Conservation (phyloP, 75 land plant species). For the Larix kaempferi region DNA sequence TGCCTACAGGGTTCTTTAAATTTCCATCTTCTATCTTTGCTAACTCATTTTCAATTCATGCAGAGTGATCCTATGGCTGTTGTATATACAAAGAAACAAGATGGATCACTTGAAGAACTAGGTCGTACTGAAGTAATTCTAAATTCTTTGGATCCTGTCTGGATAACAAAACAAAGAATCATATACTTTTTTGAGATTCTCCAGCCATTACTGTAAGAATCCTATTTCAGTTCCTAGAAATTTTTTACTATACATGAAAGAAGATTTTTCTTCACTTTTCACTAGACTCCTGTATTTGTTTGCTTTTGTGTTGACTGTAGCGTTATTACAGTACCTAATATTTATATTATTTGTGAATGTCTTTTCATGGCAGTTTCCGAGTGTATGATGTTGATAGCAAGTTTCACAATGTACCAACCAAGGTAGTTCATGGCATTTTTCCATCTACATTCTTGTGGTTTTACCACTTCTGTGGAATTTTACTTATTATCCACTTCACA, state of each 20-base stretch:
- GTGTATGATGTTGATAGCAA: constrained; percentile 80
- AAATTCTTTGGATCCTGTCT: constrained; percentile 67
- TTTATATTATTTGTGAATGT: not conserved
- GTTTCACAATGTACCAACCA: constrained; percentile 51
- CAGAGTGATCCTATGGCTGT: constrained; percentile 98
- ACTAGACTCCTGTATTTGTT: not conserved
- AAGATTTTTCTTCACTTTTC: no score
- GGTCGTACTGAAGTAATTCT: constrained; percentile 95
- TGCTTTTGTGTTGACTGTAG: not conserved
- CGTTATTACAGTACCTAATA: not conserved
- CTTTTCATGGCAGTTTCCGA: constrained; percentile 52
- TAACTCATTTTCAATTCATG: constrained; percentile 2
- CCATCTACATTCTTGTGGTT: not conserved
- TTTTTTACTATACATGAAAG: not conserved
- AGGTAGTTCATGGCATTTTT: constrained; percentile 42
- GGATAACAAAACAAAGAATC: constrained; percentile 63
- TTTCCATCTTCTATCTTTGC: no score
- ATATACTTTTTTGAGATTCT: constrained; percentile 78
- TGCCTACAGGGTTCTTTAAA: no score
- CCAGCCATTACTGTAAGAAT: constrained; percentile 68
- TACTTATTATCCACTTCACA: no score
- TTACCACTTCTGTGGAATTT: not conserved
- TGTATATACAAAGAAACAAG: constrained; percentile 48
- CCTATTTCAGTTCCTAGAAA: not conserved
- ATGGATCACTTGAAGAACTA: constrained; percentile 70